A percentile compares a stretch with the other conserved stretches of the same genome.
These are phyloP conservation scores for Xylariomycetidae sp. DNA, from an alignment of 2,329 filamentous ascomycete genomes.

Conservation along the genomic window DNA sequence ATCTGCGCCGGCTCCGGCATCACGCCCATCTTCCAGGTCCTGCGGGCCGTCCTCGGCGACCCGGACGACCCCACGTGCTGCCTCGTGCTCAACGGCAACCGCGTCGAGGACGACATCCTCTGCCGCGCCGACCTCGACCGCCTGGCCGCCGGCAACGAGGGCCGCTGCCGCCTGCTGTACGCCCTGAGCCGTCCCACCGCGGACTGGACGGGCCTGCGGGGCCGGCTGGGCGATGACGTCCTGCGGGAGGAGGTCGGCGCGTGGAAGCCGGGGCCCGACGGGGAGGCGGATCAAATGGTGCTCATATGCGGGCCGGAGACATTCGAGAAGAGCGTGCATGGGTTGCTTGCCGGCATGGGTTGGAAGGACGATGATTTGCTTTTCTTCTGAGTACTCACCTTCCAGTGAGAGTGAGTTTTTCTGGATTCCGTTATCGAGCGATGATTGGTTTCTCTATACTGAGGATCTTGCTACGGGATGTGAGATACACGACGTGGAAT, in stretches of 20 bases:
- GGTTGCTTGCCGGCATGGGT: slow-evolving; percentile 50
- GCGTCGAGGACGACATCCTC: slow-evolving; percentile 75
- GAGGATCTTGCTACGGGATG: no score
- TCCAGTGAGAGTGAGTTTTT: no score
- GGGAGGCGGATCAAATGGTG: slow-evolving; percentile 60
- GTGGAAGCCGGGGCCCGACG: slow-evolving; percentile 25
- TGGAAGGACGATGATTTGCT: slow-evolving; percentile 70
- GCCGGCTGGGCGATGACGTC: slow-evolving; percentile 61
- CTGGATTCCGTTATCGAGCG: no score
- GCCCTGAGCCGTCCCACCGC: slow-evolving; percentile 61
- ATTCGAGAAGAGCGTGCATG: slow-evolving; percentile 61
- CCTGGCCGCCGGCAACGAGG: slow-evolving; percentile 48
- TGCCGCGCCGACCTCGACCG: slow-evolving; percentile 68
- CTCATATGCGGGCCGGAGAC: slow-evolving; percentile 75
- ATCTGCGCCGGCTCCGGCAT: slow-evolving; percentile 85
- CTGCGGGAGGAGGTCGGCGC: slow-evolving; percentile 54
- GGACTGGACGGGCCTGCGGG: slow-evolving; percentile 63
- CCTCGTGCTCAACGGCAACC: slow-evolving; percentile 73
- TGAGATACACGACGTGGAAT: no score
- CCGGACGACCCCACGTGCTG: slow-evolving; percentile 60
- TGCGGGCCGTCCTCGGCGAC: slow-evolving; percentile 68
- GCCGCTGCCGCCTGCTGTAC: slow-evolving; percentile 62
- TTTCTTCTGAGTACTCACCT: no score
- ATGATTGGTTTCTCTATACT: no score
- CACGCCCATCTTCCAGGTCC: slow-evolving; percentile 84